Conservation (phyloP, 768 basidiomycete species). For the Jaapia argillacea region DNA sequence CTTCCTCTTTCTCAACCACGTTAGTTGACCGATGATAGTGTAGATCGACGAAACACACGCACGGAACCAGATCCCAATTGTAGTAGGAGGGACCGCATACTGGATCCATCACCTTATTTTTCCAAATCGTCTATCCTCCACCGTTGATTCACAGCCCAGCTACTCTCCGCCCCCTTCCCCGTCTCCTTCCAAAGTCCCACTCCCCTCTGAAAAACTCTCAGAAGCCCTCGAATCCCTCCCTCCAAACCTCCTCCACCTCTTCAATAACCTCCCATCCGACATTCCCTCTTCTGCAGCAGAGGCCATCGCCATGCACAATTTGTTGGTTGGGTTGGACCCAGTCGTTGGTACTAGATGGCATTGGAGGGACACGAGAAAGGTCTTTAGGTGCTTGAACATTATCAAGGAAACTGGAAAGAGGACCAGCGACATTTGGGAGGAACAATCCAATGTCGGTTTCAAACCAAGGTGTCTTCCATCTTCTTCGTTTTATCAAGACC, state of each 20-base stretch:
- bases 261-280: conserved; percentile 45
- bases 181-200: conserved; percentile 7
- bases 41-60: conserved; percentile 71
- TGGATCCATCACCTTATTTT: conserved; percentile 97
- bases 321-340: conserved; percentile 65
- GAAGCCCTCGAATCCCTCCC: conserved; percentile 35
- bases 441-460: conserved; percentile 39
- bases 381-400: conserved; percentile 68
- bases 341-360: conserved; percentile 81
- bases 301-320: conserved; percentile 55
- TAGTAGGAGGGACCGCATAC: conserved; percentile 94
- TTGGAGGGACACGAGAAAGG: conserved; percentile 91
- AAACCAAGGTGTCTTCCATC: conserved; percentile 40
- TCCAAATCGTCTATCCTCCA: conserved; percentile 52
- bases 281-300: conserved; percentile 52
- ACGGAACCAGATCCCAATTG: conserved; percentile 63
- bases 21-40: neutral
- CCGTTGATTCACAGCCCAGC: too few species aligned
- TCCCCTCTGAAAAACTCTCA: conserved; percentile 23
- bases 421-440: conserved; percentile 57
- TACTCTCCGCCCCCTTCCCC: conserved; percentile 1
- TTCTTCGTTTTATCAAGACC: neutral
- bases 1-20: conserved; percentile 1
- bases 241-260: conserved; percentile 36
- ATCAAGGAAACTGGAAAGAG: conserved; percentile 58